Percentiles rank a stretch among this genome's conserved stretches.
Evolutionary conservation across 1,139 yeast genomes (phyloP).

Genomic region (Kodamaea fungicola): DNA sequence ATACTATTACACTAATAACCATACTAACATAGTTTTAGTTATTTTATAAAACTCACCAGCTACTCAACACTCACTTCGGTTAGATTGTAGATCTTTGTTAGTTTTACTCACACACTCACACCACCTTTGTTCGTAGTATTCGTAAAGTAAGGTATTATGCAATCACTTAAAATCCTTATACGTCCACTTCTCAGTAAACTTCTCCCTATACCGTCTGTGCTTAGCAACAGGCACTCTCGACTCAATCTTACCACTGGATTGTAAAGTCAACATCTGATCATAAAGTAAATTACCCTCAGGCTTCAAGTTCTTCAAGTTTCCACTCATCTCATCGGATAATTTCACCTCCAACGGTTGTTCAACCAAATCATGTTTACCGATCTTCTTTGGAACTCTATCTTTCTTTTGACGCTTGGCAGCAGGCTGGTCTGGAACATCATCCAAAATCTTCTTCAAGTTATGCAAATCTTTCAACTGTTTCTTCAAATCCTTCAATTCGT

Average conservation of each 20-base stretch:
- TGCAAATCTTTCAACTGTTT: constrained; percentile 54
- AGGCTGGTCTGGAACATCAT: constrained; percentile 21
- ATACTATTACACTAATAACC: too few relatives aligned
- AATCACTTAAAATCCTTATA: constrained; percentile 80
- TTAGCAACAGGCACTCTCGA: constrained; percentile 70
- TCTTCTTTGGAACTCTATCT: constrained; percentile 25
- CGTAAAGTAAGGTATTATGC: too few relatives aligned
- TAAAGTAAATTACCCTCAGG: constrained; percentile 89
- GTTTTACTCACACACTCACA: too few relatives aligned
- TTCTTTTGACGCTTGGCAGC: constrained; percentile 18
- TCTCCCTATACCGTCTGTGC: constrained; percentile 65
- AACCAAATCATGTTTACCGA: constrained; percentile 54
- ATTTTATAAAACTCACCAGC: too few relatives aligned
- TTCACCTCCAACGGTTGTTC: constrained; percentile 79
- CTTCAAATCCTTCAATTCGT: constrained; percentile 57
- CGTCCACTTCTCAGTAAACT: constrained; percentile 87
- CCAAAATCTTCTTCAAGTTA: constrained; percentile 50
- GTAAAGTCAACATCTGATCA: constrained; percentile 79
- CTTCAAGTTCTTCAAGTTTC: constrained; percentile 75
- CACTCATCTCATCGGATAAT: constrained; percentile 83
- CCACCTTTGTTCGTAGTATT: too few relatives aligned
- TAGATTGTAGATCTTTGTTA: too few relatives aligned
- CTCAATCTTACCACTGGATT: constrained; percentile 82
- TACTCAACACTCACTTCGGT: too few relatives aligned
- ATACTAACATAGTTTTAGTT: too few relatives aligned